Evolutionary conservation across 2,329 filamentous ascomycete species (phyloP), one percentile per base, ranked within the genome.

Genomic region (Alternaria longipes): DNA sequence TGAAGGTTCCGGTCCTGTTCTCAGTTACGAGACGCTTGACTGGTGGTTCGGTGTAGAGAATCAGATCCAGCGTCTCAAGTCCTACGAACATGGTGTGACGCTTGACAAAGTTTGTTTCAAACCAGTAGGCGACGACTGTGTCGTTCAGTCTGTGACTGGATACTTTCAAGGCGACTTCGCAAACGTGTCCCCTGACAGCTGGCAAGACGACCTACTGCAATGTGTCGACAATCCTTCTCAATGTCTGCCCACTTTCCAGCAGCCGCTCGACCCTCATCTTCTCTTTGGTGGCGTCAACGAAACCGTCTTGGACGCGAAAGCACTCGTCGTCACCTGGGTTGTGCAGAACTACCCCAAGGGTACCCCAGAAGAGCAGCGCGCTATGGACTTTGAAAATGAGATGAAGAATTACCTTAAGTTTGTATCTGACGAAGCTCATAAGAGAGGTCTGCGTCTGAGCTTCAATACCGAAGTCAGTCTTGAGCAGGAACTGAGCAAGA

Each of bases 21-120:
- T 99, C 58, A 93, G 87, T 77, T 95, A 96, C 68, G 92, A 97
- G 8, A 97, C 91, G 0, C 83, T 99, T 9, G 83, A 85, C 26
- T 99, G 95, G 95, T 98, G 94, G 95, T 92, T 95, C 74, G 91
- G 89, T 63, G 89, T 98, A 2, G 95, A 99, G 77, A 87, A 88
- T 68, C 89, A 90, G 50, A 88, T 98, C 36, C 85, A 86, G 58
- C 84, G 87, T 41, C 85, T 97, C 57, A 90, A 90, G 75, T 93
- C 93, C 3, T 75, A 86, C 14, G 83, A 89, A 20, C 88, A 87
- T 54, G 90, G 88, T 7, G 86, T 90, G 54, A 90, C 86, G 0
- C 84, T 99, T 3, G 84, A 92, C 26, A 91, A 98, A 74, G 87
- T 99, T 16, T 99, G 95, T 81, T 94, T 97, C 81, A 97, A 97